Base-by-base conservation (phyloP, 2,329 filamentous ascomycete genomes). In the Davidsoniella australis region DNA sequence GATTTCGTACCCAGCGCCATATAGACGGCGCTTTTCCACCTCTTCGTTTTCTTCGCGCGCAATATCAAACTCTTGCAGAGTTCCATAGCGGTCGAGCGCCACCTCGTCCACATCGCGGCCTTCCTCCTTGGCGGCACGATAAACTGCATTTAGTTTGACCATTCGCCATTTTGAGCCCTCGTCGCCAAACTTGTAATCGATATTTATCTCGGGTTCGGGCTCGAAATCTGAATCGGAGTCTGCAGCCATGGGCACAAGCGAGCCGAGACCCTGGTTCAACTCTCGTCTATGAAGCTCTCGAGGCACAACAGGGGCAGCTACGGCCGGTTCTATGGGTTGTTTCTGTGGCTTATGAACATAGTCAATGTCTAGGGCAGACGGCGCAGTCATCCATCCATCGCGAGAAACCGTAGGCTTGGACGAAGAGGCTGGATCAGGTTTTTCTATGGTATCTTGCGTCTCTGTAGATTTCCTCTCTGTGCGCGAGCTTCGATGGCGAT, bases 361-460 rank as follows among this genome's bases (percentile, higher is more conserved):
- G 60, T 96, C 88, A 51, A 96, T 70, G 48, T 88, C 81, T 36
- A 94, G 66, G 0, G 81, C 78, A 0, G 84, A 85, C 0, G 89
- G 87, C 0, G 82, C 82, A 53, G 87, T 81, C 91, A 98, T 98
- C 88, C 93, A 98, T 0, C 82, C 76, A 62, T 96, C 91, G 55
- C 93, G 77, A 41, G 33, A 26, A 17, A 17, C 56, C 79, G 73
- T 29, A 80, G 58, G 1, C n/a, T 18, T 23, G 64, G 60, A 33
- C 6, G 29, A 33, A 33, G 29, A 33, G 1, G 29, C 12, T 12
- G 8, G 29, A 33, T 33, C 12, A 10, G 8, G 1, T 2, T 9
- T 33, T 9, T 33, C 29, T 33, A 9, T 33, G 12, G 8, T 33
- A 33, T 33, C 29, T 33, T 33, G 29, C 29, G 6, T 12, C 29